phyloP scores from a whole-genome alignment of 2,329 filamentous ascomycete species.

The Epichloe gansuensis region DNA sequence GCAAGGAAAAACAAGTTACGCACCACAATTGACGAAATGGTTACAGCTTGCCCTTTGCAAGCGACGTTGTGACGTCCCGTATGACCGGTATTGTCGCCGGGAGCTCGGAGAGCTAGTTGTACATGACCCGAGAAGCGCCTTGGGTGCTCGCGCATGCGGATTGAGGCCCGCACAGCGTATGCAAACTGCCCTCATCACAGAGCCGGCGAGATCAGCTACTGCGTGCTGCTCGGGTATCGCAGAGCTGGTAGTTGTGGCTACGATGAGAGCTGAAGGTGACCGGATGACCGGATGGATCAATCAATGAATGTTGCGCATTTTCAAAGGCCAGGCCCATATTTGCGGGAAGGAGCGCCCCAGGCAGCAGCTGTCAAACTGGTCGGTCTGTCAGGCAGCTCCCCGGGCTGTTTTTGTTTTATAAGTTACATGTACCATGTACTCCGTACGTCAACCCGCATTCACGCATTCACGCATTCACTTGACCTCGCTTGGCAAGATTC shows the following conservation, averaged over 20 bases:
- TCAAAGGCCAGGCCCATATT: not conserved
- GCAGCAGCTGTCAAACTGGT: too few relatives aligned
- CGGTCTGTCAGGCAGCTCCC: too few relatives aligned
- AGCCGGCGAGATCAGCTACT: not conserved
- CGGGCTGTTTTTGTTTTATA: too few relatives aligned
- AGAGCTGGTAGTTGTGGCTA: not conserved
- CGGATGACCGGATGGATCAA: too few relatives aligned
- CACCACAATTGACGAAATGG: constrained; percentile 23
- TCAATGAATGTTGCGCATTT: too few relatives aligned
- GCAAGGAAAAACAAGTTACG: constrained; percentile 2
- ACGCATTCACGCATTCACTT: not conserved
- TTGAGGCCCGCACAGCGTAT: constrained; percentile 12
- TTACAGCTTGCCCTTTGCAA: constrained; percentile 19
- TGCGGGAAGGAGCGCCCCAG: not conserved
- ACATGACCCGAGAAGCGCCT: not conserved
- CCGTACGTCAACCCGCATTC: not conserved
- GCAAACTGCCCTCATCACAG: constrained; percentile 18
- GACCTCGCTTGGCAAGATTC: not conserved
- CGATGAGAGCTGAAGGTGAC: not conserved
- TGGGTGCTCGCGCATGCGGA: constrained; percentile 2
- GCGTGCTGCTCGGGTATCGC: not conserved
- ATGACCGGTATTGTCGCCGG: not conserved
- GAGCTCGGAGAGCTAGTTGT: not conserved
- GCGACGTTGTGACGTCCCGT: constrained; percentile 11
- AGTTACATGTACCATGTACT: too few relatives aligned